These are phyloP conservation scores for Fusarium papillatum DNA, from an alignment of 2,329 filamentous ascomycete genomes.

Conservation along the genomic window DNA sequence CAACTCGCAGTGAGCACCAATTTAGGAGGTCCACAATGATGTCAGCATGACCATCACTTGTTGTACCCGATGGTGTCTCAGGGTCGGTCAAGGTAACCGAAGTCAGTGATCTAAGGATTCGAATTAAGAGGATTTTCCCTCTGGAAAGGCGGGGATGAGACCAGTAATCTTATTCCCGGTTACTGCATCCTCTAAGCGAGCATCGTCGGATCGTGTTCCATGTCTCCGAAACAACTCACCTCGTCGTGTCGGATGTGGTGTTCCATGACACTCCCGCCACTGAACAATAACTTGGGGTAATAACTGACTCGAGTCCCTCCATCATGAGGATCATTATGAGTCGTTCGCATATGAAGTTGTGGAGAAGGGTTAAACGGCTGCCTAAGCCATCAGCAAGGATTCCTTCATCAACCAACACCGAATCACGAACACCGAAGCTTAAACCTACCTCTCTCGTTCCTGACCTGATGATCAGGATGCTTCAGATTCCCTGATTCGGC, in stretches of 20 bases:
- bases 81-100: neutral
- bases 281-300: neutral
- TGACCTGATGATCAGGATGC: neutral
- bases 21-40: neutral
- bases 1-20: neutral
- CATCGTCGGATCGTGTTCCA: neutral
- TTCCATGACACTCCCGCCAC: neutral
- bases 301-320: neutral
- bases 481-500: constrained; percentile 4
- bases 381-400: neutral
- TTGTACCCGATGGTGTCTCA: neutral
- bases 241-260: neutral
- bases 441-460: neutral
- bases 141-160: neutral
- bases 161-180: neutral
- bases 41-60: neutral
- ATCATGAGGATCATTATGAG: neutral
- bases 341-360: neutral
- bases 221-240: neutral
- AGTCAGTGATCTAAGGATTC: neutral
- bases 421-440: neutral
- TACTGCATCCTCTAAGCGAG: neutral
- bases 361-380: neutral
- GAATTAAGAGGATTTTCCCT: neutral
- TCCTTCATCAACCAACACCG: neutral